Conservation (phyloP, 176 grass and related monocot genomes). For the Aegilops umbellulata region DNA sequence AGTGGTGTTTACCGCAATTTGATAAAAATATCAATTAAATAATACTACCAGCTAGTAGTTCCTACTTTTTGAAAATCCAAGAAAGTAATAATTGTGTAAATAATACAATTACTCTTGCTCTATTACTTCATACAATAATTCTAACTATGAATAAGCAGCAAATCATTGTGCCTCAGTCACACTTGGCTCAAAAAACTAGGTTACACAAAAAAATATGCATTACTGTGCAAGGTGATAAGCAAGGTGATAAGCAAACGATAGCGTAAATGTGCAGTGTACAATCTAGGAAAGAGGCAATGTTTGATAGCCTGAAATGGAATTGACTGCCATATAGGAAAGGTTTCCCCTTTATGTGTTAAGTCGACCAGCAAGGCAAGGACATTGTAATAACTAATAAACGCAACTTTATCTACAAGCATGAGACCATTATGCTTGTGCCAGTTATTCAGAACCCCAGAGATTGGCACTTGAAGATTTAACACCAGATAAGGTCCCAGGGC, state of each 20-base stretch:
- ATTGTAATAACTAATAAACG: background rate
- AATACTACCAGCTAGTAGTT: no score
- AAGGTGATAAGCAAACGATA: background rate
- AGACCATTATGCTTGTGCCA: background rate
- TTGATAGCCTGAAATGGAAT: background rate
- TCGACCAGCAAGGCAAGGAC: background rate
- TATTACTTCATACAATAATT: background rate
- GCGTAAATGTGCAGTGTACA: background rate
- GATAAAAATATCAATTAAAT: slow-evolving; percentile 4
- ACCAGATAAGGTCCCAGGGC: background rate
- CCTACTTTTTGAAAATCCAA: no score
- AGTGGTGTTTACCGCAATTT: no score
- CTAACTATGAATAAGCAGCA: background rate
- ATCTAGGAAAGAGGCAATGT: background rate
- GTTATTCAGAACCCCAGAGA: background rate
- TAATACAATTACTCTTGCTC: background rate
- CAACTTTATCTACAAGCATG: background rate
- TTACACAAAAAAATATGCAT: background rate
- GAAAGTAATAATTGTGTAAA: background rate
- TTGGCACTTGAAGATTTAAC: background rate
- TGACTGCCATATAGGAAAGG: background rate
- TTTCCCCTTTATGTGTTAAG: background rate
- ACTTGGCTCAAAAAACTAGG: background rate
- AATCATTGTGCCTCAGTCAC: background rate
- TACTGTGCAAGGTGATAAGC: background rate